Evolutionary conservation across 2,329 filamentous ascomycete genomes (phyloP).

Genomic region (Curvularia eragrostidis): DNA sequence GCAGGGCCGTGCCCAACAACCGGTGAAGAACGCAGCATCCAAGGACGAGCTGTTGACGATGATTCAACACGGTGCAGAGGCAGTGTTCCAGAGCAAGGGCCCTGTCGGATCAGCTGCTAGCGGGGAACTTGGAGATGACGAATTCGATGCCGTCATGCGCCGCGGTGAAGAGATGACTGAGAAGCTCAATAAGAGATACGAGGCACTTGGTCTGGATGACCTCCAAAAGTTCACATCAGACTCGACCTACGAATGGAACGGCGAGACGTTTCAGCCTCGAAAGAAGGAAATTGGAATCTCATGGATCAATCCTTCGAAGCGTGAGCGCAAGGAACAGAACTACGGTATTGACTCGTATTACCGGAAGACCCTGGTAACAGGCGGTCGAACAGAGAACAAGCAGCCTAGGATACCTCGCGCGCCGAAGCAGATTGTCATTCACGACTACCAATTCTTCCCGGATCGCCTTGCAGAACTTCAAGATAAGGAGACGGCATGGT

Average conservation of each 20-base stretch:
- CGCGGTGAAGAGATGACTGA: conserved; percentile 90
- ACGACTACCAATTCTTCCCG: conserved; percentile 98
- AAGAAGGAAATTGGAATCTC: conserved; percentile 85
- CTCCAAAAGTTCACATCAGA: conserved; percentile 97
- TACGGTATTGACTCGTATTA: conserved; percentile 99
- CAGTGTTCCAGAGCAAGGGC: conserved; percentile 81
- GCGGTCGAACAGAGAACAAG: conserved; percentile 77
- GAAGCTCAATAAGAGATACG: conserved; percentile 89
- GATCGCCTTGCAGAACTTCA: conserved; percentile 83
- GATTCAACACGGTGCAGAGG: conserved; percentile 99
- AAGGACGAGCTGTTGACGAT: conserved; percentile 96
- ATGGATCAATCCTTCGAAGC: conserved; percentile 99
- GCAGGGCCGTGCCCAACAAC: conserved; percentile 90
- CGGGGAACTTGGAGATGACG: conserved; percentile 77
- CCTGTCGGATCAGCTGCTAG: conserved; percentile 66
- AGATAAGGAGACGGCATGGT: conserved; percentile 94
- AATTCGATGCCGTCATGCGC: conserved; percentile 86
- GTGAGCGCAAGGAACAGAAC: conserved; percentile 95
- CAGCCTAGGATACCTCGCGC: conserved; percentile 96
- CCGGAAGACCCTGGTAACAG: conserved; percentile 84
- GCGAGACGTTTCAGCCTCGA: conserved; percentile 88
- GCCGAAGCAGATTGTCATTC: conserved; percentile 87
- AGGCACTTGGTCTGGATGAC: conserved; percentile 95
- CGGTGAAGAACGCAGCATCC: conserved; percentile 87
- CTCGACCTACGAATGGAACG: conserved; percentile 98